phyloP scores from a whole-genome alignment of 305 asterid species.

The Solanum hybrid region DNA sequence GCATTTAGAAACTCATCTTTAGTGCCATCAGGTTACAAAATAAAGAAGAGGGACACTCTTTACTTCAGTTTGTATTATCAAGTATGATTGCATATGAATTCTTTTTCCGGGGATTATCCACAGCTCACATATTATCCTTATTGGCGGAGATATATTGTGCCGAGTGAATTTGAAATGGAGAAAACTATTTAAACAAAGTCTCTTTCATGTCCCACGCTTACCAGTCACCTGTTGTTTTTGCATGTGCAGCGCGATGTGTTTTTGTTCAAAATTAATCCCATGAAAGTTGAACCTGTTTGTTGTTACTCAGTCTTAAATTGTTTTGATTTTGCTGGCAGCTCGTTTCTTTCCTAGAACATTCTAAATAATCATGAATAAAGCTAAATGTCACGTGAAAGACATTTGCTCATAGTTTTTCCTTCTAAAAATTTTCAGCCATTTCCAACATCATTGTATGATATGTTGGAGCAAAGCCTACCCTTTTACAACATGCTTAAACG shows the following conservation, averaged over 20 bases:
- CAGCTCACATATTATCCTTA: not conserved
- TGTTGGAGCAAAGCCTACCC: slow-evolving; percentile 86
- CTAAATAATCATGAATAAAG: not conserved
- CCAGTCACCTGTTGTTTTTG: not conserved
- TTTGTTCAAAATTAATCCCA: not conserved
- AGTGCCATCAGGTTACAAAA: not conserved
- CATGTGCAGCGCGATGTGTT: not conserved
- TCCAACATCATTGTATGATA: slow-evolving; percentile 52
- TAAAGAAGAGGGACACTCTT: not conserved
- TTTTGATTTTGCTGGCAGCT: not conserved
- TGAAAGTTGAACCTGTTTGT: not conserved
- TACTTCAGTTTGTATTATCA: not conserved
- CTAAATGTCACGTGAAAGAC: not conserved
- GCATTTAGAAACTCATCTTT: not conserved
- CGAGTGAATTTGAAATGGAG: not conserved
- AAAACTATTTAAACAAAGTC: not conserved
- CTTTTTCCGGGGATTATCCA: not conserved
- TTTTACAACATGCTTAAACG: slow-evolving; percentile 71
- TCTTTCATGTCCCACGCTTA: not conserved
- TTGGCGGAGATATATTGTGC: not conserved
- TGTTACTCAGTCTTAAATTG: not conserved
- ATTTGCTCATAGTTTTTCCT: not conserved
- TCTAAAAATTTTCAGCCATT: slow-evolving; percentile 48
- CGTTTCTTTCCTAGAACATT: not conserved
- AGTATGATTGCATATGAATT: not conserved